These are phyloP conservation scores for Dactylella cylindrospora DNA, from an alignment of 2,329 filamentous ascomycete genomes.

Conservation along the genomic window DNA sequence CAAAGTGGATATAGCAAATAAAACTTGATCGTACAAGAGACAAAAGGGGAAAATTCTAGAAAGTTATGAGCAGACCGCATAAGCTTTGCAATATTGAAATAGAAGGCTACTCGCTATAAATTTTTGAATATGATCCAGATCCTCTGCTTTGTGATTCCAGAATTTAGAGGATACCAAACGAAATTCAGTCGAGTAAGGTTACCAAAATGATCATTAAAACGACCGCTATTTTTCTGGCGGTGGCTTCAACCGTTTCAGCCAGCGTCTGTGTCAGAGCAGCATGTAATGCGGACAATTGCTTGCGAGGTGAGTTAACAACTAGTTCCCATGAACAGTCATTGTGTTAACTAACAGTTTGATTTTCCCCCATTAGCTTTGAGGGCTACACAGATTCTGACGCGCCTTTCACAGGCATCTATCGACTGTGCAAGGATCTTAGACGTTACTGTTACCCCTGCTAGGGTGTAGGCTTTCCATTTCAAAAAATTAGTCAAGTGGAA, in stretches of 20 bases:
- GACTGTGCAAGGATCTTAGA: constrained; percentile 7
- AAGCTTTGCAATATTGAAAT: too few relatives aligned
- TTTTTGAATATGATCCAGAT: too few relatives aligned
- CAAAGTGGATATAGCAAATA: too few relatives aligned
- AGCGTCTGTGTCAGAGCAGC: neutral
- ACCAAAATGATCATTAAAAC: constrained; percentile 3
- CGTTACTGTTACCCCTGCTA: constrained; percentile 12
- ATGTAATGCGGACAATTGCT: constrained; percentile 17
- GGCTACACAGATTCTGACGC: constrained; percentile 1
- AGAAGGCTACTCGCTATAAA: too few relatives aligned
- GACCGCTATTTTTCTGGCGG: neutral
- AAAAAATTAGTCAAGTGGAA: neutral
- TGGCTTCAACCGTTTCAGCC: constrained; percentile 4
- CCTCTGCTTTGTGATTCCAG: too few relatives aligned
- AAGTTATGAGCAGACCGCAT: too few relatives aligned
- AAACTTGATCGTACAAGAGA: too few relatives aligned
- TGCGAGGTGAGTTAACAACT: constrained; percentile 7
- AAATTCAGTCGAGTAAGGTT: too few relatives aligned
- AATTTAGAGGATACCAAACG: too few relatives aligned
- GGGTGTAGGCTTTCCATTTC: neutral
- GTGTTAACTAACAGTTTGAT: neutral
- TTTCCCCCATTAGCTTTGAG: constrained; percentile 14
- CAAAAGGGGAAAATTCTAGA: too few relatives aligned
- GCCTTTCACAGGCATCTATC: constrained; percentile 5
- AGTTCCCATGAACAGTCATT: neutral